Conservation (phyloP, 2,329 filamentous ascomycete species). For the Apiospora koreana region DNA sequence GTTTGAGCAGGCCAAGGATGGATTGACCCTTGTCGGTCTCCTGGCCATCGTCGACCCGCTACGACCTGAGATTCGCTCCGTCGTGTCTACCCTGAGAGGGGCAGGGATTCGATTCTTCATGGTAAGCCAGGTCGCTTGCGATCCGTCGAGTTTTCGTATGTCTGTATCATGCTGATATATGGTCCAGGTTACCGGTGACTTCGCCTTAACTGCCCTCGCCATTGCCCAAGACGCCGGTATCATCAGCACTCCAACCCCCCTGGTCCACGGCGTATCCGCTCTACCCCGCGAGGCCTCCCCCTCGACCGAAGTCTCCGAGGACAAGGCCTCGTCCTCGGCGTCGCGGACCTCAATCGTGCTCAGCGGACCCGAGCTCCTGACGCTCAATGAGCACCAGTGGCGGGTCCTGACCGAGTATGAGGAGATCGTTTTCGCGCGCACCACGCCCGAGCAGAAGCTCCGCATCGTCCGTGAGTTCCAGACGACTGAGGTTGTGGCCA, state of each 20-base stretch:
- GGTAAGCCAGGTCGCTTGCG: constrained; percentile 42
- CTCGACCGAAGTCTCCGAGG: constrained; percentile 49
- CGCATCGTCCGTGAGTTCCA: constrained; percentile 79
- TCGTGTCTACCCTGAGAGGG: constrained; percentile 64
- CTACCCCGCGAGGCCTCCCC: constrained; percentile 37
- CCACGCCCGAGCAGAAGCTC: constrained; percentile 77
- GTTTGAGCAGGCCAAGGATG: constrained; percentile 49
- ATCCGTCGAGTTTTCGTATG: background rate
- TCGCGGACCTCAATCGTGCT: constrained; percentile 55
- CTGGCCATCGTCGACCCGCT: constrained; percentile 79
- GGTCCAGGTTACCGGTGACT: constrained; percentile 69
- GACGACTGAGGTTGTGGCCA: constrained; percentile 67
- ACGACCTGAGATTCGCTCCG: constrained; percentile 68
- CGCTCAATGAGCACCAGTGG: constrained; percentile 70
- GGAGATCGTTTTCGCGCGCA: constrained; percentile 76
- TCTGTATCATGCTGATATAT: background rate
- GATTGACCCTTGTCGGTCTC: constrained; percentile 71
- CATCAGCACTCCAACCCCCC: constrained; percentile 53
- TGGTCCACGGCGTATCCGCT: background rate
- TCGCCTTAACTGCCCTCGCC: constrained; percentile 71
- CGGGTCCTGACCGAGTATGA: constrained; percentile 62
- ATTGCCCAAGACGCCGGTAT: constrained; percentile 75
- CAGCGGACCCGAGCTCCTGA: constrained; percentile 65
- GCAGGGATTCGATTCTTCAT: constrained; percentile 79
- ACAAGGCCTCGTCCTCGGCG: constrained; percentile 31